Percentiles rank a stretch among this genome's conserved stretches.
Evolutionary conservation across 176 grass and related monocot species (phyloP).

Genomic region (Poa pratensis): DNA sequence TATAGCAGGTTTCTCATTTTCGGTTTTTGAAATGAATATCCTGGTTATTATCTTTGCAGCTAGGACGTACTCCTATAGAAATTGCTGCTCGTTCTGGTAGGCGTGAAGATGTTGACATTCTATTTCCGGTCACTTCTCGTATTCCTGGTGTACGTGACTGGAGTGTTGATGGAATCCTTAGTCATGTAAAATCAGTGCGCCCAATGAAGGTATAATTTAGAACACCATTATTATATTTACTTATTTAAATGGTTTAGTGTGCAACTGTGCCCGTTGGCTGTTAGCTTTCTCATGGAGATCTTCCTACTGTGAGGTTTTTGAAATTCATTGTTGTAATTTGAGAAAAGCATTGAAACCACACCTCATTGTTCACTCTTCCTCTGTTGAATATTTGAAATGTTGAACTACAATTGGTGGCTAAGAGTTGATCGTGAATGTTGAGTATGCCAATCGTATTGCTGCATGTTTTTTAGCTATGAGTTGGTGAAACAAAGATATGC

Average conservation of each 20-base stretch:
- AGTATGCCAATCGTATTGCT: slow-evolving; percentile 8
- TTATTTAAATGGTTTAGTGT: slow-evolving; percentile 18
- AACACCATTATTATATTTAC: not conserved
- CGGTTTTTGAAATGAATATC: not conserved
- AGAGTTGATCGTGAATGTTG: slow-evolving; percentile 1
- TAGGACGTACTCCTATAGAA: slow-evolving; percentile 33
- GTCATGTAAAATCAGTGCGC: slow-evolving; percentile 27
- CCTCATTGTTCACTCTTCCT: not conserved
- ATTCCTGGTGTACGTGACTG: slow-evolving; percentile 31
- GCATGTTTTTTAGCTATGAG: not conserved
- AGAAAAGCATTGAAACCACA: not conserved
- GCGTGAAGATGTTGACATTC: slow-evolving; percentile 38
- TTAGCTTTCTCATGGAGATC: not conserved
- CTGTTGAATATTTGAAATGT: not conserved
- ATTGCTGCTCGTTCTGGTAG: slow-evolving; percentile 27
- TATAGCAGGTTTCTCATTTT: not conserved
- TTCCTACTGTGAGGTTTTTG: not conserved
- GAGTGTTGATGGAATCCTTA: slow-evolving; percentile 48
- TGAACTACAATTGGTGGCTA: not conserved
- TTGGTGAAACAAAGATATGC: not conserved
- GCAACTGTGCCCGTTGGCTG: not conserved
- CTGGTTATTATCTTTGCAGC: slow-evolving; percentile 26
- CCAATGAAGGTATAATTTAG: not conserved
- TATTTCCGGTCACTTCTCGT: slow-evolving; percentile 43
- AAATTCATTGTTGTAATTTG: not conserved